Conservation (phyloP, 2,329 filamentous ascomycete species). For the Plectosphaerella cucumerina region DNA sequence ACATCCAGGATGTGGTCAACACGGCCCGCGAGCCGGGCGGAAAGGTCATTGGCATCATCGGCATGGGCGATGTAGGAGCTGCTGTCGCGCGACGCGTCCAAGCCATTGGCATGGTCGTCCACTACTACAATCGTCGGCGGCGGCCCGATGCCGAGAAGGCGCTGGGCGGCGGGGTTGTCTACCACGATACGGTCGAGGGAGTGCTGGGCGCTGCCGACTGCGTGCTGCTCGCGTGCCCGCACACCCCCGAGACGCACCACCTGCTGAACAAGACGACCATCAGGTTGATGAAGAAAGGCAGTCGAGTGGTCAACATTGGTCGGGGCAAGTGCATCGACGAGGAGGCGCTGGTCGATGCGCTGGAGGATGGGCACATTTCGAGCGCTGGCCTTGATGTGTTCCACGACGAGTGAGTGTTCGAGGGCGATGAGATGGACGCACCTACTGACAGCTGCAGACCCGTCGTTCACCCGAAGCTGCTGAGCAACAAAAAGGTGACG, state of each 20-base stretch:
- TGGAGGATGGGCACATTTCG: conserved; percentile 9
- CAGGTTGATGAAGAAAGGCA: conserved; percentile 9
- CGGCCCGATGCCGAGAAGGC: conserved; percentile 2
- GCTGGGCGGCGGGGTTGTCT: neutral
- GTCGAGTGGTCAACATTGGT: conserved; percentile 14
- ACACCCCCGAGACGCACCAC: conserved; percentile 13
- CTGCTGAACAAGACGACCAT: conserved; percentile 7
- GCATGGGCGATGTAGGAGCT: conserved; percentile 5
- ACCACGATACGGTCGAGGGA: neutral
- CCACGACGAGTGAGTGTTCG: conserved; percentile 9
- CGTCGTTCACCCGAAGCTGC: neutral
- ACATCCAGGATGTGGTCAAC: neutral
- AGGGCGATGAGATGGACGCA: neutral
- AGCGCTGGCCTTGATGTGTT: conserved; percentile 14
- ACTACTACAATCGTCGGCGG: neutral
- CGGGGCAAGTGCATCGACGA: conserved; percentile 16
- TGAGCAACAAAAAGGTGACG: conserved; percentile 2
- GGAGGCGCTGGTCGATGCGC: conserved; percentile 12
- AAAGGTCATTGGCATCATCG: conserved; percentile 1
- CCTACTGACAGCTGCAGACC: neutral
- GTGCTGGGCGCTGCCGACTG: conserved; percentile 2
- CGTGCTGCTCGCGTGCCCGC: conserved; percentile 13
- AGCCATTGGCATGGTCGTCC: conserved; percentile 3
- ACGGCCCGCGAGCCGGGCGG: neutral
- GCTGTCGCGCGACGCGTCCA: neutral